Evolutionary conservation across 2,329 filamentous ascomycete species (phyloP), one percentile per base, ranked within the genome.

Genomic region (Fusarium sp.): DNA sequence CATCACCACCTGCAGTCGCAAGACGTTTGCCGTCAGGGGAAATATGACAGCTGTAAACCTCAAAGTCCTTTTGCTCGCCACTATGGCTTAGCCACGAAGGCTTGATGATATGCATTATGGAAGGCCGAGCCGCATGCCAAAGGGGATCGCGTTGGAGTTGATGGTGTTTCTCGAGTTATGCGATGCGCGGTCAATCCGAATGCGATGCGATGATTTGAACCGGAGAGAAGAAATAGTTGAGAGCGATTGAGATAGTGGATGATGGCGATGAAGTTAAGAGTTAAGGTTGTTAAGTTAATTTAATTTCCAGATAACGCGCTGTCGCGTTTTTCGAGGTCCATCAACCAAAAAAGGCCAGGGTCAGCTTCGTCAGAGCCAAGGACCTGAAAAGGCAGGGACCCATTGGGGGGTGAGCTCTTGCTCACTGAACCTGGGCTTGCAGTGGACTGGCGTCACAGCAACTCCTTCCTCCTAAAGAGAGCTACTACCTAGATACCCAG

Each of bases 11-110:
- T 61, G 94, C 95, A 19, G 95, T 98, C 44, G 94, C 95, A 54
- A 99, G 85, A 65, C 95, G 88, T 73, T 88, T 90, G 67, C 94
- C 95, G 79, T 99, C 95, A 12, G 95, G 92, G 26, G 95, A 99
- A 65, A 99, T 88, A 82, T 98, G 92, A 77, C 94, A 98, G 80
- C 92, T 97, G 81, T 98, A 99, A 67, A 98, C 94, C 79, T 99
- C 95, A 74, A 96, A 96, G 76, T 98, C 93, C 75, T 97, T 98
- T 76, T 96, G 92, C 81, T 99, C 95, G 75, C 94, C 93, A 79
- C 92, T 93, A 81, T 97, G 94, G 76, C 91, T 94, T 73, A 98
- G 88, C 93, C 94, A 98, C 75, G 91, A 88, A 70, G 94, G 94
- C 86, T 96, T 97, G 78, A 96, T 92, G 79, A 97, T 87, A 81